Evolutionary conservation across 2,329 filamentous ascomycete species (phyloP).

Genomic region (Penicillium griseofulvum): DNA sequence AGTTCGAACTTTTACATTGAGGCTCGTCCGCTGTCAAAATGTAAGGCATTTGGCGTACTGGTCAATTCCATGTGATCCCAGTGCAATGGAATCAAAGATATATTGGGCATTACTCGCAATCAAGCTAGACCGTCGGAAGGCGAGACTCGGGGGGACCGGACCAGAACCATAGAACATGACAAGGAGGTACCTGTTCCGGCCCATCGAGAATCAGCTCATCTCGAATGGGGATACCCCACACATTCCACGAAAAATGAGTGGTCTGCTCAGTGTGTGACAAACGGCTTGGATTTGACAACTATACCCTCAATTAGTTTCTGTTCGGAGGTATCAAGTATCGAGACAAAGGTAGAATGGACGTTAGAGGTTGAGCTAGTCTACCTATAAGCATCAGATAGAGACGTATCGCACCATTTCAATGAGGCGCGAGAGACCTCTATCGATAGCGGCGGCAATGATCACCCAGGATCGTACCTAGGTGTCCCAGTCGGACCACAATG

Average conservation of each 20-base stretch:
- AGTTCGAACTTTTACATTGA: neutral
- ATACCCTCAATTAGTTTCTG: neutral
- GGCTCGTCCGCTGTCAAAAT: too few species aligned
- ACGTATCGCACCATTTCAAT: neutral
- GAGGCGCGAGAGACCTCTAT: too few species aligned
- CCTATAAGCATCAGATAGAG: neutral
- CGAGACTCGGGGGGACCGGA: neutral
- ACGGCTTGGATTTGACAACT: neutral
- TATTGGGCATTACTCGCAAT: neutral
- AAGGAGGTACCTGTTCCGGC: neutral
- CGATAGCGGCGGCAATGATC: neutral
- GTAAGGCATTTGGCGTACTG: neutral
- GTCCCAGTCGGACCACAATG: slow-evolving; percentile 9
- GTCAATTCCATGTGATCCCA: neutral
- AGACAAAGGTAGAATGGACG: neutral
- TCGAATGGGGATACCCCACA: neutral
- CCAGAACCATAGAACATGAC: neutral
- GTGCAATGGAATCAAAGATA: too few species aligned
- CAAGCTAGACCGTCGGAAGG: neutral
- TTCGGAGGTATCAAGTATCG: neutral
- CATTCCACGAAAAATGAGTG: neutral
- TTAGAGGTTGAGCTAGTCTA: neutral
- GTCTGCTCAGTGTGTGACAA: neutral
- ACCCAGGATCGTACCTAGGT: neutral
- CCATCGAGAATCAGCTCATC: neutral